Base-by-base conservation (phyloP, 805 yeast species). In the Debaryomyces hansenii region DNA sequence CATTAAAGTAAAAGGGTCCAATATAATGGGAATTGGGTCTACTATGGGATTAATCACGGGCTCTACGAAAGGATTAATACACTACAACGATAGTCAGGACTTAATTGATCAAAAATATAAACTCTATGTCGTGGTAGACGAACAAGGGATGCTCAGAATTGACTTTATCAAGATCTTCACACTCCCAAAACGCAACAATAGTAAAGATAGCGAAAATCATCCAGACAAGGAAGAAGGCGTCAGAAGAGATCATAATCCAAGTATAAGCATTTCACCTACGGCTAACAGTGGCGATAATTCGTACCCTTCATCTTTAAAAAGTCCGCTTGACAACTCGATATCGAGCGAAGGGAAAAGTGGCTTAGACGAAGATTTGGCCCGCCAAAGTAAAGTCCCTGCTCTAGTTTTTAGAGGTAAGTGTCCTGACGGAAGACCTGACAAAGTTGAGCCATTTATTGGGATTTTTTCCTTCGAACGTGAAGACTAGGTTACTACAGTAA, bases 11-110 rank as follows among this genome's bases (percentile, higher is more conserved):
- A 66, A 63, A 5, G 81, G 75, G 7, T 73, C 79, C 0, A 75
- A 76, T 41, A 64, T 77, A 6, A 74, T 78, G 61, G 83, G 83
- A 0, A 75, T 78, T 5, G 83, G 83, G 3, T 72, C 79, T 8
- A 77, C 82, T 14, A 77, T 78, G 82, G 82, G 82, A 6, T 62
- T 79, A 34, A 68, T 78, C n/a, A 76, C 82, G 0, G 83, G 83
- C 6, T 63, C 72, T 5, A 74, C 80, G 16, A 69, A 65, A 27
- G 83, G 83, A 1, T 62, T 62, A 43, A 64, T 78, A 6, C 79
- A 75, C 55, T 78, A 75, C 56, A 78, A 78, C 54, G 73, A 74
- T 48, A 53, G 72, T 31, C 71, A 70, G 33, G 82, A 78, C 53
- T 62, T 78, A 45, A 56, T 66, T 28, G 71, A 74, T 52, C 71